Evolutionary conservation across 2,329 filamentous ascomycete species (phyloP), one percentile per base, ranked within the genome.

Genomic region (Amylocarpus encephaloides): DNA sequence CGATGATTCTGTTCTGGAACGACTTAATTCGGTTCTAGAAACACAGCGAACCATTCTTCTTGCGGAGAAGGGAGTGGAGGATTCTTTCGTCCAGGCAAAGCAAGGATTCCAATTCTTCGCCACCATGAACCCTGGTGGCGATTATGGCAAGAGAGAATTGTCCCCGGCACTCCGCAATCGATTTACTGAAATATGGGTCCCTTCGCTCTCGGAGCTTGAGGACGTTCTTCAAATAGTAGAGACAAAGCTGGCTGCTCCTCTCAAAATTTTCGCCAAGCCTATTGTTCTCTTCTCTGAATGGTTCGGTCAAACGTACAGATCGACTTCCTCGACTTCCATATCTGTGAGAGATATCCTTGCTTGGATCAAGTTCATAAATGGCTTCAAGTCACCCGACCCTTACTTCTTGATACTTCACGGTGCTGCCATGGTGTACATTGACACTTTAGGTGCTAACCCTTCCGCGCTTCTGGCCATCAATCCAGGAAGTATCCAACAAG

Each of bases 151-250:
- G 71, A 89, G 92, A 60, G 93, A 99, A 67, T 77, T 99, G 11
- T 98, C 93, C 1, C 93, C 93, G 2, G 94, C 93, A 12, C 73
- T 99, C 52, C 80, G 93, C 41, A 98, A 99, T 66, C 87, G 93
- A 53, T 95, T 99, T 66, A 99, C 93, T 0, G 93, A 99, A 68
- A 96, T 99, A 7, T 98, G 93, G 93, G 93, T 97, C 0, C 90
- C 93, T 1, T 80, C 91, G 1, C 72, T 97, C 51, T 90, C 89
- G 1, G 87, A 92, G 52, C 79, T 82, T 46, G 83, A 90, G 29
- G 94, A 99, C 64, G 84, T 97, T 32, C 71, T 90, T 16, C 86
- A 94, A 39, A 98, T 99, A 58, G 82, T 97, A 13, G 73, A 77
- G 46, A 81, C 83, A 11, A 96, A 95, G 66, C 74, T 98, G 15